Percentiles rank a stretch among this genome's conserved stretches.
phyloP scores from a whole-genome alignment of 805 yeast species.

The Starmerella davenportii region DNA sequence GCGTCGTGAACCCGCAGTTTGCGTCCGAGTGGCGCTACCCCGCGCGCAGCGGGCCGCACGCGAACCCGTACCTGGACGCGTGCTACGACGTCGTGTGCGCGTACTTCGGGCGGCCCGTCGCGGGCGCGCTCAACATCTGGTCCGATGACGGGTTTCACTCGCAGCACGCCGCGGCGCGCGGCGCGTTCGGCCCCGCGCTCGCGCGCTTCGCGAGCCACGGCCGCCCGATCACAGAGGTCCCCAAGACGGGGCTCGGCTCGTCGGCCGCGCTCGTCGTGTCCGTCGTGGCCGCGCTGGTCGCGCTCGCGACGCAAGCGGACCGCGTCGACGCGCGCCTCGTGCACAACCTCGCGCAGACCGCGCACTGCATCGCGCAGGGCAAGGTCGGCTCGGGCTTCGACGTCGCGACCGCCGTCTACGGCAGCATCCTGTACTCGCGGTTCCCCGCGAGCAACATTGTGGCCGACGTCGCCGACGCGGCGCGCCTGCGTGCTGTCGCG shows the following conservation, averaged over 20 bases:
- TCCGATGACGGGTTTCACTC: slow-evolving; percentile 88
- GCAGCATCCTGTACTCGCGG: slow-evolving; percentile 66
- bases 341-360: slow-evolving; percentile 73
- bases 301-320: slow-evolving; percentile 18
- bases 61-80: slow-evolving; percentile 61
- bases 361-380: slow-evolving; percentile 87
- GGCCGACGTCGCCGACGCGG: slow-evolving; percentile 16
- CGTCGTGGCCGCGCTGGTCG: slow-evolving; percentile 48
- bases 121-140: slow-evolving; percentile 38
- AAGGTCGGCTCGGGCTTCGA: slow-evolving; percentile 96
- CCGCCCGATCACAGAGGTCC: slow-evolving; percentile 44
- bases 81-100: slow-evolving; percentile 38
- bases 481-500: slow-evolving; percentile 17
- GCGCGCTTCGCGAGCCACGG: slow-evolving; percentile 41
- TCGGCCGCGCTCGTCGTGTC: slow-evolving; percentile 86
- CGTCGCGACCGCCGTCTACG: slow-evolving; percentile 87
- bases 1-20: slow-evolving; percentile 16
- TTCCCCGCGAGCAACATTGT: slow-evolving; percentile 39
- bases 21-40: slow-evolving; percentile 16
- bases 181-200: slow-evolving; percentile 9
- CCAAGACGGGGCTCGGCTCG: slow-evolving; percentile 91
- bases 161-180: slow-evolving; percentile 31
- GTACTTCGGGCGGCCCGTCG: slow-evolving; percentile 29
- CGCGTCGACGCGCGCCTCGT: slow-evolving; percentile 23
- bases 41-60: slow-evolving; percentile 6